Conservation (phyloP, 495 filamentous ascomycete species). For the Geopyxis carbonaria region DNA sequence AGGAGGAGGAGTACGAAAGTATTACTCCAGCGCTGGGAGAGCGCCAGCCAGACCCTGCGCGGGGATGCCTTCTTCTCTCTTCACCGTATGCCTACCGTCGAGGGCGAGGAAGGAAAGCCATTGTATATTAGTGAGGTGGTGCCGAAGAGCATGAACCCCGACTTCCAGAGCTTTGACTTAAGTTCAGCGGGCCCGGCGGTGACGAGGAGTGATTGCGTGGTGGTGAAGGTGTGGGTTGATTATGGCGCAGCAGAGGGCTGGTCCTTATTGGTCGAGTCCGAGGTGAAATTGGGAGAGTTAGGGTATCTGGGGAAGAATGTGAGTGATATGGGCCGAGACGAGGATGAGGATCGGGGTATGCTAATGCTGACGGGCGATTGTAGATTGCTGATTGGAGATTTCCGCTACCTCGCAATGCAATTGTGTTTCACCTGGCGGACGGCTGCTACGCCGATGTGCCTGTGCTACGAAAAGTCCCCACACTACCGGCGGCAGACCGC, state of each 20-base stretch:
- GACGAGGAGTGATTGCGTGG: conserved; percentile 45
- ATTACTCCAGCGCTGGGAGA: conserved; percentile 2
- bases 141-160: conserved; percentile 59
- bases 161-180: conserved; percentile 75
- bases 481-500: too few species aligned
- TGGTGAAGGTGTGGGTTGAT: conserved; percentile 63
- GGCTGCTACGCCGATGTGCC: too few species aligned
- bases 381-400: conserved; percentile 39
- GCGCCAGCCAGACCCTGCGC: neutral
- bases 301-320: conserved; percentile 62
- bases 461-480: too few species aligned
- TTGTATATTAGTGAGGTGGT: conserved; percentile 80
- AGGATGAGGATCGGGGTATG: too few species aligned
- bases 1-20: too few species aligned
- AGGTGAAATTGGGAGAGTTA: conserved; percentile 49
- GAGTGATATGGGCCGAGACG: too few species aligned
- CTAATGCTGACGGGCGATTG: neutral
- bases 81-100: too few species aligned
- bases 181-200: conserved; percentile 45
- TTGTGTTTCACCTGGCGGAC: conserved; percentile 75
- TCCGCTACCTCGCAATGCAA: conserved; percentile 56
- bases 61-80: conserved; percentile 71
- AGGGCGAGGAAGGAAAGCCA: conserved; percentile 42
- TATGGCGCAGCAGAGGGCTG: conserved; percentile 40
- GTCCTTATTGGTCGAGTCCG: conserved; percentile 51